A percentile compares a stretch with the other conserved stretches of the same genome.
These are phyloP conservation scores for Candida koratica DNA, from an alignment of 805 yeast species.

Conservation along the genomic window DNA sequence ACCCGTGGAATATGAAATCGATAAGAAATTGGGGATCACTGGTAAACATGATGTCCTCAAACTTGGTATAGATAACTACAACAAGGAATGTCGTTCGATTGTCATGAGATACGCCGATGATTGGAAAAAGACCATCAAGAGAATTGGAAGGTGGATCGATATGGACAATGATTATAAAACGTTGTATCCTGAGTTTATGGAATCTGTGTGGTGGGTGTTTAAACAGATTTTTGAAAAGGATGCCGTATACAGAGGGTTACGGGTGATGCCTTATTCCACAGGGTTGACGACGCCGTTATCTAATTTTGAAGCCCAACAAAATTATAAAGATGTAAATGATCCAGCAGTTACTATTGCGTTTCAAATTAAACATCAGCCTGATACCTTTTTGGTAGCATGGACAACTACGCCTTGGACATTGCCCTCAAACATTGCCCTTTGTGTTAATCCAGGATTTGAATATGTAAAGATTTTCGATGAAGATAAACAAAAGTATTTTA, in stretches of 20 bases:
- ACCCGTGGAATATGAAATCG: constrained; percentile 98
- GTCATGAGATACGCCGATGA: constrained; percentile 96
- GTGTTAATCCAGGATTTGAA: constrained; percentile 87
- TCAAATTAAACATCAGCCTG: constrained; percentile 73
- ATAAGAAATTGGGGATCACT: constrained; percentile 90
- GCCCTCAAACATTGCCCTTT: constrained; percentile 88
- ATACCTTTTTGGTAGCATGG: constrained; percentile 91
- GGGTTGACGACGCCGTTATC: constrained; percentile 95
- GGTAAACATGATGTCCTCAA: constrained; percentile 93
- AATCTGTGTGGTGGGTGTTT: constrained; percentile 99
- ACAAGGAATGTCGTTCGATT: constrained; percentile 90
- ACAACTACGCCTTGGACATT: constrained; percentile 99
- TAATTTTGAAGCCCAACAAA: constrained; percentile 97
- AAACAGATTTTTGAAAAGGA: constrained; percentile 80
- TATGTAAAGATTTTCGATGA: constrained; percentile 92
- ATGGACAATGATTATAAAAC: constrained; percentile 98
- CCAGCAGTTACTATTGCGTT: constrained; percentile 95
- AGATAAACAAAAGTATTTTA: constrained; percentile 74
- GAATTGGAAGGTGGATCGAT: constrained; percentile 99
- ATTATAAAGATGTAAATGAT: constrained; percentile 94
- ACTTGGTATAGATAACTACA: constrained; percentile 91
- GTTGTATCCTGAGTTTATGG: constrained; percentile 93
- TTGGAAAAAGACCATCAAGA: constrained; percentile 90
- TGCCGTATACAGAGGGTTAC: constrained; percentile 88
- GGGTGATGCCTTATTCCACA: constrained; percentile 99